Percentiles rank a stretch among this genome's conserved stretches.
These are phyloP conservation scores for Seiridium cupressi DNA, from an alignment of 2,329 filamentous ascomycete genomes.

Conservation along the genomic window DNA sequence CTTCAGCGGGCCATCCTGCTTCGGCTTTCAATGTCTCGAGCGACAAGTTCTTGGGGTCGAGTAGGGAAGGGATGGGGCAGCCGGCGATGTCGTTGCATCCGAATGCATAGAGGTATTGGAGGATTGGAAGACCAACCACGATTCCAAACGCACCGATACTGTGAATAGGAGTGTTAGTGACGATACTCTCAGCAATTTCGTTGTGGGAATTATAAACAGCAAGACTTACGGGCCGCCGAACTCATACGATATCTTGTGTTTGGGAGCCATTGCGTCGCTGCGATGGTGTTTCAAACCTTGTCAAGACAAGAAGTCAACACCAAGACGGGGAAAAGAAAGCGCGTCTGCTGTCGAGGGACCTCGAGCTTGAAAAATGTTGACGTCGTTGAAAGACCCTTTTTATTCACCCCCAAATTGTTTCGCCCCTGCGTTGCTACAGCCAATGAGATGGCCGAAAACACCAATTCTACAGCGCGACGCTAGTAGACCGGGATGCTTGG, in stretches of 20 bases:
- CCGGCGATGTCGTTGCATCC: constrained; percentile 90
- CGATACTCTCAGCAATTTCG: no score
- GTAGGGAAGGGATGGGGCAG: constrained; percentile 80
- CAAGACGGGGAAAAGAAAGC: neutral
- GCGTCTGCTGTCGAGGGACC: neutral
- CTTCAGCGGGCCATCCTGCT: constrained; percentile 75
- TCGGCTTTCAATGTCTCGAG: constrained; percentile 74
- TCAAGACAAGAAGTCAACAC: neutral
- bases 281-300: constrained; percentile 15
- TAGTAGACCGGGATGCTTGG: neutral
- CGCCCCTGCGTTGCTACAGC: neutral
- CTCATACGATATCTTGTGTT: constrained; percentile 33
- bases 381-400: constrained; percentile 7
- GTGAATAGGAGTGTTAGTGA: neutral
- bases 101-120: constrained; percentile 79
- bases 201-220: no score
- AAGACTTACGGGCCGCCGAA: constrained; percentile 44
- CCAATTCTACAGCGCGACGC: neutral
- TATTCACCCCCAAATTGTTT: neutral
- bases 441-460: neutral
- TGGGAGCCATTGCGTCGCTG: constrained; percentile 36
- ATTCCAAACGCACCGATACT: constrained; percentile 77
- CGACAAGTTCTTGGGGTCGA: constrained; percentile 69
- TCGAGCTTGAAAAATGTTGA: constrained; percentile 3
- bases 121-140: constrained; percentile 74